These are phyloP conservation scores for Oryza rufipogon DNA, from an alignment of 176 grass and related monocot species.

Conservation along the genomic window DNA sequence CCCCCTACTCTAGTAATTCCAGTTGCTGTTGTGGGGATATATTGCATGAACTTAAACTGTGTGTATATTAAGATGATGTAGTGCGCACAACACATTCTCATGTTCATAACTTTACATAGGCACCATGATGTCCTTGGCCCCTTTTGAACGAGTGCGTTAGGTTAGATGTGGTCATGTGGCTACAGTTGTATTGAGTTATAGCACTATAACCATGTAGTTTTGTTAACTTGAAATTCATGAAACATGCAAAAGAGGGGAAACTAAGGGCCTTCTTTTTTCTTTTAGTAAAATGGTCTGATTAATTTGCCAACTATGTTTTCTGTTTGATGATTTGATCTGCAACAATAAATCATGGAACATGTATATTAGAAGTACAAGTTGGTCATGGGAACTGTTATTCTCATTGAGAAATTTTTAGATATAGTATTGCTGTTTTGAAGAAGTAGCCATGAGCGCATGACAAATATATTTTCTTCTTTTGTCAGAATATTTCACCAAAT, in stretches of 20 bases:
- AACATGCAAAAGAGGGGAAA: not conserved
- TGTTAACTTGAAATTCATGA: constrained; percentile 18
- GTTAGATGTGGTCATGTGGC: not conserved
- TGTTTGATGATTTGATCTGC: not conserved
- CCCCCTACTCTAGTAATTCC: not conserved
- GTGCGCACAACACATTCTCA: not conserved
- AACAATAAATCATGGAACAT: constrained; percentile 1
- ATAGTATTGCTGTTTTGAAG: constrained; percentile 11
- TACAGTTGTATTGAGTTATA: constrained; percentile 6
- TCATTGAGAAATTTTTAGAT: constrained; percentile 16
- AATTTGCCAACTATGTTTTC: not conserved
- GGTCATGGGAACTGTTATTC: not conserved
- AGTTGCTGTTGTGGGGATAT: not conserved
- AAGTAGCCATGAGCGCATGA: not conserved
- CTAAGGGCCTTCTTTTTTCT: not conserved
- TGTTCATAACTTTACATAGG: not conserved
- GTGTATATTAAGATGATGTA: not conserved
- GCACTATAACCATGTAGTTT: constrained; percentile 6
- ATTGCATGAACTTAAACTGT: not conserved
- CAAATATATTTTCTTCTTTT: constrained; percentile 1
- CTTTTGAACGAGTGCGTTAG: not conserved
- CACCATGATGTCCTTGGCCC: not conserved
- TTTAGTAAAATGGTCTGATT: constrained; percentile 13
- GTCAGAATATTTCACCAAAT: constrained; percentile 85
- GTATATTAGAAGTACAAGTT: not conserved